Percentiles rank a stretch among this genome's conserved stretches.
phyloP scores from a whole-genome alignment of 352 stramenopile genomes.

The Paralagenidium karlingii region DNA sequence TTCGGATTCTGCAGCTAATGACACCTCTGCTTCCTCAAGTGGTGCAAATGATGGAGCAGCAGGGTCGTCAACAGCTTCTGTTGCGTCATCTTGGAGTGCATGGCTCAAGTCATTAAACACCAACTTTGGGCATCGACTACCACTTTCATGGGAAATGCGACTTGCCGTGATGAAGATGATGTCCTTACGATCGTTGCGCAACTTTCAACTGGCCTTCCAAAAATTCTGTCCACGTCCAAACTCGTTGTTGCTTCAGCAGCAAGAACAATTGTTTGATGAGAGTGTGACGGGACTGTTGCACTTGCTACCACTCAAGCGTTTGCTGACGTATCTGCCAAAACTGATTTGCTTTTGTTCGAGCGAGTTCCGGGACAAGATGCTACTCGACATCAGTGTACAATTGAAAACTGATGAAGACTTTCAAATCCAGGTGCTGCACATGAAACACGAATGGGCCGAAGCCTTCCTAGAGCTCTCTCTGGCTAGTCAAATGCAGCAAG shows the following conservation, averaged over 20 bases:
- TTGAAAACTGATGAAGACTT: conserved; percentile 62
- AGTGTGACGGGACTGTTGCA: conserved; percentile 38
- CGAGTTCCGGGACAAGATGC: conserved; percentile 51
- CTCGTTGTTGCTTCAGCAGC: too few relatives aligned
- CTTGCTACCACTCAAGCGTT: conserved; percentile 45
- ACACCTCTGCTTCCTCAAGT: not conserved
- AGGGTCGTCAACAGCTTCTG: conserved; percentile 10
- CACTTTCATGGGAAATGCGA: conserved; percentile 69
- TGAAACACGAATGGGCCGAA: conserved; percentile 66
- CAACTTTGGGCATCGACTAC: conserved; percentile 43
- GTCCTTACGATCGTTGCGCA: too few relatives aligned
- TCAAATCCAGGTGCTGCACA: conserved; percentile 61
- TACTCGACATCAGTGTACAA: conserved; percentile 83
- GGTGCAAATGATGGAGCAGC: conserved; percentile 17
- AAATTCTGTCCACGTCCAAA: too few relatives aligned
- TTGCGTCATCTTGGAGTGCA: conserved; percentile 16
- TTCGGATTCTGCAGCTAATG: too few relatives aligned
- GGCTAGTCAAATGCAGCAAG: conserved; percentile 6
- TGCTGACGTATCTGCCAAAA: conserved; percentile 60
- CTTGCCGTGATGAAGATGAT: conserved; percentile 42
- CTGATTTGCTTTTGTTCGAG: conserved; percentile 37
- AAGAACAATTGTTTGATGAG: conserved; percentile 40
- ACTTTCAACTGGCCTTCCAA: too few relatives aligned
- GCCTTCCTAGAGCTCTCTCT: conserved; percentile 58
- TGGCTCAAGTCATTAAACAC: conserved; percentile 69